A percentile compares a stretch with the other conserved stretches of the same genome.
These are phyloP conservation scores for Yamadazyma mexicana DNA, from an alignment of 1,139 yeast species.

Conservation along the genomic window DNA sequence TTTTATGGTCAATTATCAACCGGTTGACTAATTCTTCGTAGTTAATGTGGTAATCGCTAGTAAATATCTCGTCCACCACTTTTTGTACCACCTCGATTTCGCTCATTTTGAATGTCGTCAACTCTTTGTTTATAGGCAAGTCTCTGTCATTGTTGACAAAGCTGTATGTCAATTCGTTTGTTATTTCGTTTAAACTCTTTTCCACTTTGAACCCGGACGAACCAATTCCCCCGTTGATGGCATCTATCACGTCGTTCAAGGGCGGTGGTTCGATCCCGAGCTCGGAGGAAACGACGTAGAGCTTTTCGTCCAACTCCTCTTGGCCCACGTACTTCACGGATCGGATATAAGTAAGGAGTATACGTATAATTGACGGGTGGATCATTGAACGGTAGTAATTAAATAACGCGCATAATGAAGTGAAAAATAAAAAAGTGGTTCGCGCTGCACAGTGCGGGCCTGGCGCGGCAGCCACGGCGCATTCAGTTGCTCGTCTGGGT, in stretches of 20 bases:
- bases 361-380: constrained; percentile 8
- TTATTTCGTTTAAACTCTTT: constrained; percentile 35
- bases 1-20: constrained; percentile 11
- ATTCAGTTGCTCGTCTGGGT: too few species aligned
- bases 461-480: too few species aligned
- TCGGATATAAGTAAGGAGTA: constrained; percentile 46
- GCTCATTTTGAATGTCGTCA: constrained; percentile 42
- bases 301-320: constrained; percentile 16
- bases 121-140: constrained; percentile 29
- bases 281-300: constrained; percentile 10
- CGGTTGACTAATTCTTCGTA: constrained; percentile 9
- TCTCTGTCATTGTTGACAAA: constrained; percentile 44
- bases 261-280: constrained; percentile 4
- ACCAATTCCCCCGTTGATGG: constrained; percentile 39
- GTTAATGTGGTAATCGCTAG: constrained; percentile 13
- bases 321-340: constrained; percentile 26
- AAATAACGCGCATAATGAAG: neutral
- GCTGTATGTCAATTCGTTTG: constrained; percentile 32
- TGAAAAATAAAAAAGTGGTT: too few species aligned
- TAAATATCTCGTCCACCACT: constrained; percentile 47
- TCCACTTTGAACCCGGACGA: constrained; percentile 48
- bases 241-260: constrained; percentile 26
- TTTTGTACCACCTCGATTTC: constrained; percentile 52
- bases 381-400: neutral
- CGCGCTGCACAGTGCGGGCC: too few species aligned